These are phyloP conservation scores for Bryopsis sp. DNA, from an alignment of 139 green algal genomes.

Conservation along the genomic window DNA sequence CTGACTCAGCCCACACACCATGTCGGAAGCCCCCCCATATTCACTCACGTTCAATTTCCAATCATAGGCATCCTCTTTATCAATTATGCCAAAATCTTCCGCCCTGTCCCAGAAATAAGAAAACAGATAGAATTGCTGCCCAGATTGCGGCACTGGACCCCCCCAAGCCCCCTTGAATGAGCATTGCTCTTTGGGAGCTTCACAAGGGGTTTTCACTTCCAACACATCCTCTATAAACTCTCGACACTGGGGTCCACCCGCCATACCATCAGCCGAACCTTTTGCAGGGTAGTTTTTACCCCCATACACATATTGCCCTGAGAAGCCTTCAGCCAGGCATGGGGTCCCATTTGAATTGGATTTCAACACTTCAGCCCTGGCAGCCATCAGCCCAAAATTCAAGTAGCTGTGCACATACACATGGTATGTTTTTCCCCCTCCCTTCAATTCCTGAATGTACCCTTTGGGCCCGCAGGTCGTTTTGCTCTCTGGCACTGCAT, in stretches of 20 bases:
- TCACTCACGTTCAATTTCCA: slow-evolving; percentile 24
- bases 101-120: slow-evolving; percentile 95
- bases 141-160: slow-evolving; percentile 35
- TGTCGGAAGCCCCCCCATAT: background rate
- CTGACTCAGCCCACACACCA: slow-evolving; percentile 20
- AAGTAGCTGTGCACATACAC: slow-evolving; percentile 97
- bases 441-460: slow-evolving; percentile 60
- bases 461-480: slow-evolving; percentile 14
- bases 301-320: slow-evolving; percentile 34
- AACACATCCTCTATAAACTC: background rate
- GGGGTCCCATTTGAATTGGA: slow-evolving; percentile 38
- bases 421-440: slow-evolving; percentile 54
- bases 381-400: slow-evolving; percentile 95
- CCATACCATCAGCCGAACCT: background rate
- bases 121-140: slow-evolving; percentile 73
- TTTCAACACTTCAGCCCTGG: slow-evolving; percentile 72
- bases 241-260: background rate
- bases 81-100: slow-evolving; percentile 41
- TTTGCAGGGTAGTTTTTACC: slow-evolving; percentile 21
- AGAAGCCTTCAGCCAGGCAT: slow-evolving; percentile 59
- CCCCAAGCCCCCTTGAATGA: slow-evolving; percentile 89
- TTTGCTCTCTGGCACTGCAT: background rate
- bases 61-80: slow-evolving; percentile 26
- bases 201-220: slow-evolving; percentile 11
- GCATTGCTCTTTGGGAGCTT: slow-evolving; percentile 56